These are phyloP conservation scores for Hippophae tibetana DNA, from an alignment of 306 rosid species.

Conservation along the genomic window DNA sequence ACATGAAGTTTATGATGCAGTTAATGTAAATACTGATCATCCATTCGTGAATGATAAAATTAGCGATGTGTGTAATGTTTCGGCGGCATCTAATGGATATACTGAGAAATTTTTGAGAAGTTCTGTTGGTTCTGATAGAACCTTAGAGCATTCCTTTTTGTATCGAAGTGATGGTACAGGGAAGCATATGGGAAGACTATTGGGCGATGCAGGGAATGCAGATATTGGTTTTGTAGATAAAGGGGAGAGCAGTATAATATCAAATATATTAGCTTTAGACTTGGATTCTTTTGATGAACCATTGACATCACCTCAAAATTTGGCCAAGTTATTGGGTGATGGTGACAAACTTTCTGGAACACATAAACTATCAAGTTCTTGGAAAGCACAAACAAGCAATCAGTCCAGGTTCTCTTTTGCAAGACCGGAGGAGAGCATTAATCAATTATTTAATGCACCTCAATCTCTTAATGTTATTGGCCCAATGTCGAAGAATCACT, in stretches of 20 bases:
- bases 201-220: conserved; percentile 33
- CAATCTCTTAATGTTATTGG: conserved; percentile 35
- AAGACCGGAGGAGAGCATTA: conserved; percentile 58
- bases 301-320: conserved; percentile 46
- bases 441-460: conserved; percentile 38
- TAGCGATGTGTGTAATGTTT: conserved; percentile 33
- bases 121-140: conserved; percentile 32
- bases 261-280: conserved; percentile 78
- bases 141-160: conserved; percentile 31
- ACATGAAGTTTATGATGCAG: conserved; percentile 29
- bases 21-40: conserved; percentile 33
- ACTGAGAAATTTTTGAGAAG: conserved; percentile 35
- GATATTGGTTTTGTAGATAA: conserved; percentile 39
- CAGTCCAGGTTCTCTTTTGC: conserved; percentile 93
- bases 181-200: conserved; percentile 32
- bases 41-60: conserved; percentile 26
- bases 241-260: conserved; percentile 86
- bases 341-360: conserved; percentile 37
- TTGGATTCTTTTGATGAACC: conserved; percentile 64
- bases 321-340: conserved; percentile 56
- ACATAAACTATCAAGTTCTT: conserved; percentile 41
- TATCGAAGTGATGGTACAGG: conserved; percentile 38
- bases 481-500: conserved; percentile 31
- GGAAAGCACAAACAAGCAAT: conserved; percentile 60
- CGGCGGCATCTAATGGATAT: conserved; percentile 36